These are phyloP conservation scores for Yamadazyma mexicana DNA, from an alignment of 1,139 yeast species.

Conservation along the genomic window DNA sequence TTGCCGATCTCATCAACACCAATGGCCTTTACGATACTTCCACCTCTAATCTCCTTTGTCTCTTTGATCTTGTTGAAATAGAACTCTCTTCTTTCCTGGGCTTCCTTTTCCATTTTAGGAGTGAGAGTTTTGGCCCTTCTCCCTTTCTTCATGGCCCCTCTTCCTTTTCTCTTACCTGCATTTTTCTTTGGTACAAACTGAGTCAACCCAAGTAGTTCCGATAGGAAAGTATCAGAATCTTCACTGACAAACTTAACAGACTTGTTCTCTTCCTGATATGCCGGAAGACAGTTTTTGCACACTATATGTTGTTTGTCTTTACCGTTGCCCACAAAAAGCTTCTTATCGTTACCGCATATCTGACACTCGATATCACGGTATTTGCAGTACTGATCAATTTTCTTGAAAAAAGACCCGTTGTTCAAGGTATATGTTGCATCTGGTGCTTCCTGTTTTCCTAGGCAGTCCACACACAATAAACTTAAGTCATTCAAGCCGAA, in stretches of 20 bases:
- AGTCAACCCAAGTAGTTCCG: slow-evolving; percentile 49
- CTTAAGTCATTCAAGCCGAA: slow-evolving; percentile 59
- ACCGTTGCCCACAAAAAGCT: slow-evolving; percentile 37
- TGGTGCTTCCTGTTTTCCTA: slow-evolving; percentile 43
- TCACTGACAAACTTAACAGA: slow-evolving; percentile 39
- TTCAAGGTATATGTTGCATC: slow-evolving; percentile 51
- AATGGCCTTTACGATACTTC: slow-evolving; percentile 43
- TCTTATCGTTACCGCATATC: slow-evolving; percentile 41
- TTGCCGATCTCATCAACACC: slow-evolving; percentile 27
- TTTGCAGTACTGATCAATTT: slow-evolving; percentile 45
- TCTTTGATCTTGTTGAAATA: slow-evolving; percentile 35
- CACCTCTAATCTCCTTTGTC: slow-evolving; percentile 37
- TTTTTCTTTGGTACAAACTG: slow-evolving; percentile 31
- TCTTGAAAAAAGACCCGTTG: slow-evolving; percentile 55
- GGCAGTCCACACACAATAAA: slow-evolving; percentile 50
- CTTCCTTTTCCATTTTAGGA: slow-evolving; percentile 25
- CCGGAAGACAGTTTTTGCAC: slow-evolving; percentile 44
- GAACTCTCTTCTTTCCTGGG: slow-evolving; percentile 40
- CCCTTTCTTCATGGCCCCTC: slow-evolving; percentile 23
- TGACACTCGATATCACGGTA: slow-evolving; percentile 53
- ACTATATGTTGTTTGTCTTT: slow-evolving; percentile 27
- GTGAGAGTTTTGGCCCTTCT: slow-evolving; percentile 25
- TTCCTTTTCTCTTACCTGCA: slow-evolving; percentile 16
- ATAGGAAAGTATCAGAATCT: slow-evolving; percentile 47
- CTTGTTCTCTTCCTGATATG: slow-evolving; percentile 17